Percentiles rank a stretch among this genome's conserved stretches.
phyloP scores from a whole-genome alignment of 2,329 filamentous ascomycete genomes.

The Lecanicillium sp. region DNA sequence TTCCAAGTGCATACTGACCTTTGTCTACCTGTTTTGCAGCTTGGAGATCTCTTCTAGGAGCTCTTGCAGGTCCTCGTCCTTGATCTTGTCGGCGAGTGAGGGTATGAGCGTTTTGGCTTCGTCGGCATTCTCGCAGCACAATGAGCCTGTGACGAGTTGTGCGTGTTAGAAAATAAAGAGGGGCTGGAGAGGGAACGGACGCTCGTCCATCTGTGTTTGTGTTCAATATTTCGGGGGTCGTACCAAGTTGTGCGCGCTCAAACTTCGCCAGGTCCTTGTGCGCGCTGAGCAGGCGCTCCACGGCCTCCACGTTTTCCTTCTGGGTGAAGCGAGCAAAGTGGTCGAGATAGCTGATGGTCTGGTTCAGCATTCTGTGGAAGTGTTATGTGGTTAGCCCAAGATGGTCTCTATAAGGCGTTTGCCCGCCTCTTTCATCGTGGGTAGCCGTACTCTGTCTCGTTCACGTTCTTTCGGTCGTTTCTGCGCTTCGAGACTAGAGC shows the following conservation, averaged over 20 bases:
- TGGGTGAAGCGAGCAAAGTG: conserved; percentile 94
- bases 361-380: conserved; percentile 68
- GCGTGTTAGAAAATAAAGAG: too few species aligned
- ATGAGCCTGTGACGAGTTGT: conserved; percentile 55
- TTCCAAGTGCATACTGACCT: background rate
- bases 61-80: conserved; percentile 80
- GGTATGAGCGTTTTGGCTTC: conserved; percentile 96
- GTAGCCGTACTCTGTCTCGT: conserved; percentile 68
- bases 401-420: too few species aligned
- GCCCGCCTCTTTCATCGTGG: background rate
- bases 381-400: too few species aligned
- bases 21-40: conserved; percentile 45
- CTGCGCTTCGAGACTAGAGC: conserved; percentile 77
- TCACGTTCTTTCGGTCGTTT: conserved; percentile 73
- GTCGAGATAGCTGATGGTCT: conserved; percentile 89
- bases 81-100: conserved; percentile 80
- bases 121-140: conserved; percentile 88
- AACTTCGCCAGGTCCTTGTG: conserved; percentile 82
- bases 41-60: conserved; percentile 88
- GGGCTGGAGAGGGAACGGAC: too few species aligned
- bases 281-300: conserved; percentile 76
- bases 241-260: conserved; percentile 87
- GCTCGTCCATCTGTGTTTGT: too few species aligned
- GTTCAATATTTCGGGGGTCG: too few species aligned
- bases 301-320: conserved; percentile 90